phyloP scores from a whole-genome alignment of 352 stramenopile genomes.

The Phytophthora macrochlamydospora region DNA sequence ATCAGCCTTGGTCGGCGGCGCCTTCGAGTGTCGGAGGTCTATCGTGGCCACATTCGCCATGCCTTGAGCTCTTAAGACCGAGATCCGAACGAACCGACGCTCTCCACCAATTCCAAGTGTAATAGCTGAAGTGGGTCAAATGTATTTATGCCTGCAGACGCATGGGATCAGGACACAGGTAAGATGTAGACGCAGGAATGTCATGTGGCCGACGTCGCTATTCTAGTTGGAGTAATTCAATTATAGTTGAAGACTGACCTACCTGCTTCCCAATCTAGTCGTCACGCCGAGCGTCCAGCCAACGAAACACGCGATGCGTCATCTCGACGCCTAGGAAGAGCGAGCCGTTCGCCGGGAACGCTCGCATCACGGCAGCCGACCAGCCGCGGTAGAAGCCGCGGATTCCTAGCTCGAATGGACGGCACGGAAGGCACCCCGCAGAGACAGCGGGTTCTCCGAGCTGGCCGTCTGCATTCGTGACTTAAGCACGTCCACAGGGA shows the following conservation, averaged over 20 bases:
- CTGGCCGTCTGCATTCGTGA: slow-evolving; percentile 79
- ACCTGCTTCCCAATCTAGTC: slow-evolving; percentile 16
- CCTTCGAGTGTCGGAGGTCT: slow-evolving; percentile 18
- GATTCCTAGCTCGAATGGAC: slow-evolving; percentile 77
- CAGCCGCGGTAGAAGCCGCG: slow-evolving; percentile 87
- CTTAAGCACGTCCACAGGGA: slow-evolving; percentile 88
- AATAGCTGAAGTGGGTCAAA: slow-evolving; percentile 8
- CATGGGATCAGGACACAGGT: slow-evolving; percentile 14
- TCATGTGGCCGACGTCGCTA: slow-evolving; percentile 6
- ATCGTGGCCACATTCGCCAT: slow-evolving; percentile 22
- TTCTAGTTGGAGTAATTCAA: slow-evolving; percentile 15
- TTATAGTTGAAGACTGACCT: slow-evolving; percentile 3
- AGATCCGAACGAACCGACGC: slow-evolving; percentile 12
- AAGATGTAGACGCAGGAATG: neutral
- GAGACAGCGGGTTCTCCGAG: slow-evolving; percentile 26
- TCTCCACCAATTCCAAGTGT: slow-evolving; percentile 27
- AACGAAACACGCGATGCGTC: slow-evolving; percentile 81
- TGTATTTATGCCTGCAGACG: slow-evolving; percentile 16
- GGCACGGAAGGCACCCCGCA: slow-evolving; percentile 54
- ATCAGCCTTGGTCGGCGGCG: slow-evolving; percentile 13
- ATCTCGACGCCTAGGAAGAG: slow-evolving; percentile 91
- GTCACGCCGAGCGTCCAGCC: slow-evolving; percentile 43
- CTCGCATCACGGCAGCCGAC: slow-evolving; percentile 81
- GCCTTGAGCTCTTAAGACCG: neutral
- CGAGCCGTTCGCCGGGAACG: slow-evolving; percentile 89